phyloP scores from a whole-genome alignment of 2,329 filamentous ascomycete species.

The Penicillium sp. region DNA sequence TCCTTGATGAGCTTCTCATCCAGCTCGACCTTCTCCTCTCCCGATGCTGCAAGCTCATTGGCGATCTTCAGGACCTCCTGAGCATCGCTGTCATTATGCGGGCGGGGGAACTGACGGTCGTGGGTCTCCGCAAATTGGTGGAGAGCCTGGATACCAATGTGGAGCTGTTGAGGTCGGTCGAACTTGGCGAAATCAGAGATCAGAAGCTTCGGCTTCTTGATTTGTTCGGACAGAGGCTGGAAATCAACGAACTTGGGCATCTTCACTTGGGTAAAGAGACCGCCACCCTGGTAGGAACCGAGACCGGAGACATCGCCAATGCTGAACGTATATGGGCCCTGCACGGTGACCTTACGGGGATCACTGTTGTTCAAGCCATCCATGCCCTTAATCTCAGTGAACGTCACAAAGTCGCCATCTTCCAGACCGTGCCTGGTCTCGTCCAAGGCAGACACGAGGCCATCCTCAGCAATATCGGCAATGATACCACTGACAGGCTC shows the following conservation, averaged over 20 bases:
- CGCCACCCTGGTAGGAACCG: conserved; percentile 85
- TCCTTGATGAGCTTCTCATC: conserved; percentile 93
- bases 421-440: conserved; percentile 94
- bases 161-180: conserved; percentile 88
- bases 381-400: conserved; percentile 92
- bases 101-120: conserved; percentile 73
- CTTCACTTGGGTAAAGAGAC: conserved; percentile 94
- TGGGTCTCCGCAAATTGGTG: conserved; percentile 82
- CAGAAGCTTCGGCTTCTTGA: conserved; percentile 87
- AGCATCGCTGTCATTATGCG: conserved; percentile 86
- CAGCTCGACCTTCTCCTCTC: conserved; percentile 77
- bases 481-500: conserved; percentile 86
- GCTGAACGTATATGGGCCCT: conserved; percentile 95
- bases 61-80: conserved; percentile 76
- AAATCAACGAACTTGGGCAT: conserved; percentile 96
- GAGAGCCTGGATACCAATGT: conserved; percentile 89
- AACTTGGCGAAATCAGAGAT: conserved; percentile 98
- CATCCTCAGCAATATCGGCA: conserved; percentile 85
- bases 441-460: conserved; percentile 88
- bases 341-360: conserved; percentile 89
- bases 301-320: conserved; percentile 91
- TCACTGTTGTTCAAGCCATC: conserved; percentile 81
- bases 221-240: conserved; percentile 75
- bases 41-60: conserved; percentile 70
- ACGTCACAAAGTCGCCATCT: conserved; percentile 95